Percentiles rank a stretch among this genome's conserved stretches.
Evolutionary conservation across 2,329 filamentous ascomycete species (phyloP).

Genomic region (Paraphoma sp.): DNA sequence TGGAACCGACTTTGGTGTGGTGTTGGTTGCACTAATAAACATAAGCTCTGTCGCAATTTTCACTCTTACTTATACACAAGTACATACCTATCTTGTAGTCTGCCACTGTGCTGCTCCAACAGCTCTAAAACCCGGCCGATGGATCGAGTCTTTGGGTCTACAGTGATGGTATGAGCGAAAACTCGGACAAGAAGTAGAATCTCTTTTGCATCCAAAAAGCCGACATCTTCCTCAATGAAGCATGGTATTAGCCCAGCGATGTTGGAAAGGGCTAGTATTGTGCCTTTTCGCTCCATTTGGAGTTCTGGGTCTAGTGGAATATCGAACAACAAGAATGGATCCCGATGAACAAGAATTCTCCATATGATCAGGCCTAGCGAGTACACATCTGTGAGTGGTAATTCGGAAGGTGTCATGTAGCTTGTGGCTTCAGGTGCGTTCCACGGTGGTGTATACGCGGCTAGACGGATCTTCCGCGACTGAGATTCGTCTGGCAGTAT

Average conservation of each 20-base stretch:
- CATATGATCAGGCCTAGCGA: background rate
- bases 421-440: background rate
- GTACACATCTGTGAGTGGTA: background rate
- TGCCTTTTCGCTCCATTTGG: background rate
- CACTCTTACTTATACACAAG: too few relatives aligned
- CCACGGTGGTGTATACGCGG: background rate
- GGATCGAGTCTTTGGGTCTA: too few relatives aligned
- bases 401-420: background rate
- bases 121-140: too few relatives aligned
- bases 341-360: background rate
- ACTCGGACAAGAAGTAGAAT: too few relatives aligned
- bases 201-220: background rate
- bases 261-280: background rate
- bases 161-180: too few relatives aligned
- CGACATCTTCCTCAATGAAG: background rate
- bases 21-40: too few relatives aligned
- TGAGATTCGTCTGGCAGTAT: background rate
- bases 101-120: too few relatives aligned
- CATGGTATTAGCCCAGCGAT: background rate
- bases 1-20: too few relatives aligned
- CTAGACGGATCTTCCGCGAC: background rate
- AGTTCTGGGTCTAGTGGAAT: background rate
- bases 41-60: too few relatives aligned
- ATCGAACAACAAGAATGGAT: background rate
- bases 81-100: too few relatives aligned